Base-by-base conservation (phyloP, 2,329 filamentous ascomycete species). In the Colletotrichum cordylinicola region DNA sequence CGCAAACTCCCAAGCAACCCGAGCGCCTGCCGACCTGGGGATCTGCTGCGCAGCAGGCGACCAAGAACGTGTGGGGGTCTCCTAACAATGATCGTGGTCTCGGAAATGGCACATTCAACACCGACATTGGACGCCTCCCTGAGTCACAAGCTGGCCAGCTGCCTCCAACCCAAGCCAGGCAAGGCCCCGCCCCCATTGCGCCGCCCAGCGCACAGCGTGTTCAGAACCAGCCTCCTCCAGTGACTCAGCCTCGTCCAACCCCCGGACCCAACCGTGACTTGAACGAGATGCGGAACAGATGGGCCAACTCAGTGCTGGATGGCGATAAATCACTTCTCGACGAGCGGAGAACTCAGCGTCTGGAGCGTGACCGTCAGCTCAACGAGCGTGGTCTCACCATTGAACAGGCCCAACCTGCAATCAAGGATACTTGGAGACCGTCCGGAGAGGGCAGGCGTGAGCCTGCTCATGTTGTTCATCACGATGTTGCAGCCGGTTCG, bases 81-180 rank as follows among this genome's bases (percentile, higher is more conserved):
- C 93, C 92, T n/a, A 91, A 91, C 70, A 93, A 91, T 79, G 92
- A 94, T 78, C 90, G 92, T 70, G 92, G 91, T 13, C 91, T 96
- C 24, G 94, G 94, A 5, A 96, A 96, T 82, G 94, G 94, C 58
- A 95, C 94, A 1, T 96, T 96, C 80, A 92, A 90, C 72, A 88
- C 91, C 15, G 91, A 92, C 78, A 87, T 93, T 67, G 89, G 88
- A 33, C 86, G 87, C 60, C 82, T 88, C 21, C 84, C 89, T 15
- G 85, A 86, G 10, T 74, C 84, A 5, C 82, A 84, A 39, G 79
- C 83, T 29, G 78, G 81, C 16, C 82, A 81, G 61, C 79, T 84
- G 5, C 78, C 82, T 10, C 71, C 79, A 78, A 75, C 84, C 35
- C 67, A 76, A 64, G 21, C 62, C 79, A 24, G 81, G 80, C 79